Evolutionary conservation across 2,329 filamentous ascomycete genomes (phyloP), one percentile per base, ranked within the genome.

Genomic region (Torrubiella hemipterigena): DNA sequence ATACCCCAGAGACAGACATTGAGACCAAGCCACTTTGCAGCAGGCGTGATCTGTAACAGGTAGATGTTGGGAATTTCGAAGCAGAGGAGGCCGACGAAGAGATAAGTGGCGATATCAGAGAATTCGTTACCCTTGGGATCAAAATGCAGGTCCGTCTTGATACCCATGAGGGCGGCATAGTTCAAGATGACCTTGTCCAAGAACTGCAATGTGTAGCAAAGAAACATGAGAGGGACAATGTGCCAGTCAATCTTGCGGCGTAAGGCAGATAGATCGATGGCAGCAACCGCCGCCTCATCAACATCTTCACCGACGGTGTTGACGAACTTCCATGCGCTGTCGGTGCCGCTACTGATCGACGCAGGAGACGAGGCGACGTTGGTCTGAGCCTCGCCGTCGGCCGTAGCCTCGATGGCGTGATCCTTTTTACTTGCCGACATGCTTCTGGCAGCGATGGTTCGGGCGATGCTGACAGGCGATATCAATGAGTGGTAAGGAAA

Each of bases 151-250:
- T 72, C 67, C 29, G 57, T 48, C 15, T 50, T 54, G 7, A 77
- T 45, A 3, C 69, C 68, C 71, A 76, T 77, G 27, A 76, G 67
- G 36, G 63, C 65, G 14, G 68, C 69, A 42, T 75, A 75, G 60
- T 71, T 36, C 24, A 32, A 32, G 18, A 36, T 36, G 30, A 36
- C 34, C 27, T 36, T 36, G 30, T 36, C 34, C 17, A 36, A 30
- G 13, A 36, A 36, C 27, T 36, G 34, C 34, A 36, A 32, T n/a
- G 34, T 36, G 30, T 36, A 36, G 27, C 34, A 36, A 21, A 20
- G 12, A 21, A 37, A 42, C 40, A 42, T 41, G 23, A 42, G 37
- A 5, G 40, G 40, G 7, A 42, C 34, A 22, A 42, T 38, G 12
- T 36, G 32, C 36, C 32, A 41, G 17, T 42, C 40, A n/a, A 42